phyloP scores from a whole-genome alignment of 495 filamentous ascomycete species.

The Penicillium chermesinum region DNA sequence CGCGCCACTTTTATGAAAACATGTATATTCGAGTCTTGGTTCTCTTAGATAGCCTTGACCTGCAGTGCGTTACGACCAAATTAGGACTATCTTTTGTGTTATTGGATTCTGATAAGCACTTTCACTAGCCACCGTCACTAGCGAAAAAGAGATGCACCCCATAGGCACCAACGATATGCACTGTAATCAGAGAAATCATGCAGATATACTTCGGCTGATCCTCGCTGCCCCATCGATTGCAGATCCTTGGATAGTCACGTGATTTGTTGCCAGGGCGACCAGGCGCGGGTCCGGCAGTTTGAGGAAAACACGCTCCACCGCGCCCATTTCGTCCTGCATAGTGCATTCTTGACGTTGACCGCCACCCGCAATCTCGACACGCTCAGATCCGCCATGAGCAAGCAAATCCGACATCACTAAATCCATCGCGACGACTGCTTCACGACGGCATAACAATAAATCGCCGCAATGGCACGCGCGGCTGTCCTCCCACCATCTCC shows the following conservation, averaged over 20 bases:
- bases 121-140: no score
- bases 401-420: slow-evolving; percentile 5
- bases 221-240: not conserved
- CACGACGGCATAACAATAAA: not conserved
- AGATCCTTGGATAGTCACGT: not conserved
- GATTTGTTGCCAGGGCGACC: slow-evolving; percentile 13
- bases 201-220: not conserved
- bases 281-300: slow-evolving; percentile 1
- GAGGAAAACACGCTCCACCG: slow-evolving; percentile 15
- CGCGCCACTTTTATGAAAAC: not conserved
- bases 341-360: slow-evolving; percentile 7
- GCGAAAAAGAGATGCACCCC: no score
- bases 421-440: slow-evolving; percentile 2
- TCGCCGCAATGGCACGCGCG: slow-evolving; percentile 35
- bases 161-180: no score
- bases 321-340: slow-evolving; percentile 12
- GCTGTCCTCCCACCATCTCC: slow-evolving; percentile 36
- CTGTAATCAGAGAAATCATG: not conserved
- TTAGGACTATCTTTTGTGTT: not conserved
- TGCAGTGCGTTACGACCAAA: not conserved
- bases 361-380: slow-evolving; percentile 1
- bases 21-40: not conserved
- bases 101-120: no score
- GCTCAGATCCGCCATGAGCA: slow-evolving; percentile 18
- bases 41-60: not conserved